Evolutionary conservation across 1,284 basidiomycete species (phyloP), one percentile per base, ranked within the genome.

Genomic region (Sphaerobolus stellatus): DNA sequence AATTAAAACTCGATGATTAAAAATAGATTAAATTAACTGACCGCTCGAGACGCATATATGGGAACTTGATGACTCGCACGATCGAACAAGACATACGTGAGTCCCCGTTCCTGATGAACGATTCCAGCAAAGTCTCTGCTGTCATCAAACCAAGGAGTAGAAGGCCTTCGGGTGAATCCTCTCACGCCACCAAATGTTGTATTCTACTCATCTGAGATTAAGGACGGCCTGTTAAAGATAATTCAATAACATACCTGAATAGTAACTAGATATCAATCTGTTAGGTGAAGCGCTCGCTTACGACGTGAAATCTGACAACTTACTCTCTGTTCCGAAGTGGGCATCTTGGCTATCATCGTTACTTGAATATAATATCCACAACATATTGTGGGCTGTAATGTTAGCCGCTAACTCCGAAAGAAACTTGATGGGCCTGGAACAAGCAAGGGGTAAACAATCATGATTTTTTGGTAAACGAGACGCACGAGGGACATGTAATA

Each of bases 401-500:
- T 52, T 52, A 41, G 33, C 29, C 30, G 50, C 50, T 41, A 56
- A 53, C 20, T 54, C 52, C 5, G 52, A 48, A 28, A 54, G 5
- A 36, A 54, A 54, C 18, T 48, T 29, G 20, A 49, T 49, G 6
- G 52, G 46, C n/a, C 52, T 54, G 27, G n/a, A 13, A 33, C 20
- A 22, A 20, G 44, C 47, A 16, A 30, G 31, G 25, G 28, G 4
- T n/a, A 46, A 29, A 16, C 29, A 4, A 29, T 47, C 4, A 25
- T 14, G 13, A 33, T 36, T 43, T 43, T 43, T 43, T 20, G 34
- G 24, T 24, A 24, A 43, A 54, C 11, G 18, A 5, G 43, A 27
- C 25, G 58, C 52, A 8, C 81, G 75, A 77, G 13, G 74, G 64
- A 61, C 81, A n/a, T n/a, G n/a, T n/a, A n/a, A n/a, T n/a, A n/a